Evolutionary conservation across 2,329 filamentous ascomycete genomes (phyloP), one percentile per base, ranked within the genome.

Genomic region (Penicillium hesseltinei): DNA sequence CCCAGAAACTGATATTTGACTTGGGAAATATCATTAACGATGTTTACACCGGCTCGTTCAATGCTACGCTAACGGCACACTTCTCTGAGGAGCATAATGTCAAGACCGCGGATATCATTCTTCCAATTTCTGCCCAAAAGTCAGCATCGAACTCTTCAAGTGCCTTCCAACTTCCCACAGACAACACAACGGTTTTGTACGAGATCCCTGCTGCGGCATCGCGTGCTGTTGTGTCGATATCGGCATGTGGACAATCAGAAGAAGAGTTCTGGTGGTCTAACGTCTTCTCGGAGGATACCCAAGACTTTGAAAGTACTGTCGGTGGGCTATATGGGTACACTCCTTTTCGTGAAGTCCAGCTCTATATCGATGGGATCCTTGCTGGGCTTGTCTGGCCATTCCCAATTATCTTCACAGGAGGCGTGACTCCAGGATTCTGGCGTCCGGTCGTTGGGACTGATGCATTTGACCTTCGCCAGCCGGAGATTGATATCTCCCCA

Each of bases 261-360:
- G 91, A 94, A 75, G 91, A 95, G 71, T 93, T 93, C 67, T 95
- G 91, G 90, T 94, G 89, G 86, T 84, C 82, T 56, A 93, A 93
- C 67, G 86, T 91, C 1, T 82, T 88, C 2, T 81, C 87, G 43
- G 83, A 82, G 10, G 82, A 87, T 61, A 78, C 78, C 4, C 62
- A 80, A 36, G 81, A 82, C 4, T 93, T 92, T 68, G 77, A 80
- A 5, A 71, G 74, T 7, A 80, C 79, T 2, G 80, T 81, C 4
- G 85, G 84, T 13, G 74, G 75, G 2, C 78, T 91, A 0, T 84
- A 84, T 25, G 90, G 89, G 0, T 85, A 84, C 65, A 88, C 88
- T 5, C 85, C 89, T 0, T 93, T 90, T 71, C 85, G 91, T 23
- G 91, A 95, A 75, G 81, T 94, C 1, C 89, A 92, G 65, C 77